These are phyloP conservation scores for Cercospora sesami DNA, from an alignment of 2,329 filamentous ascomycete genomes.

Conservation along the genomic window DNA sequence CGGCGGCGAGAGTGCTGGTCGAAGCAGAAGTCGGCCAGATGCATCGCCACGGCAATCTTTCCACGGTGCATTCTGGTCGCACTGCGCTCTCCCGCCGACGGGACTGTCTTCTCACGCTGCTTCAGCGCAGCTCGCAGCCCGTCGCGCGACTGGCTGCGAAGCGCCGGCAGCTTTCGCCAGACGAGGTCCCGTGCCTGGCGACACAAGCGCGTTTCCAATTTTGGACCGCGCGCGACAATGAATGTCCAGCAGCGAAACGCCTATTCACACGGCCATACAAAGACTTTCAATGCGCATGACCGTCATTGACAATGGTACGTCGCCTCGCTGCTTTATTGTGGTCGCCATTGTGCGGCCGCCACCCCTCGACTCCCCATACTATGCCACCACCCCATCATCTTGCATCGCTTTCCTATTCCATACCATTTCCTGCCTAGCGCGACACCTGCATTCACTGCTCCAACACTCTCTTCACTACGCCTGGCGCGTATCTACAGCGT, in stretches of 20 bases:
- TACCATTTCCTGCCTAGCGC: not conserved
- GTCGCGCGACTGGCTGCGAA: conserved; percentile 17
- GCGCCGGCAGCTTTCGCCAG: not conserved
- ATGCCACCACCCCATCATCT: conserved; percentile 2
- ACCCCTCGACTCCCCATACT: not conserved
- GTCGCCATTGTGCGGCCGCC: conserved; percentile 28
- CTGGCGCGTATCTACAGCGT: conserved; percentile 6
- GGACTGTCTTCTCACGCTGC: not conserved
- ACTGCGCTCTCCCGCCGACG: not conserved
- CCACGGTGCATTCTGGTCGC: not conserved
- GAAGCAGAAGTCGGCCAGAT: not conserved
- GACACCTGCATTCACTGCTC: conserved; percentile 9
- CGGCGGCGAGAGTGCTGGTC: not conserved
- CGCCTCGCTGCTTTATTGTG: conserved; percentile 30
- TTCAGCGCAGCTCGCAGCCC: conserved; percentile 7
- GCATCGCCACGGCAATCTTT: not conserved
- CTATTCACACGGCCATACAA: conserved; percentile 39
- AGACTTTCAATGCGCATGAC: conserved; percentile 34
- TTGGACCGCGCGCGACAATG: conserved; percentile 17
- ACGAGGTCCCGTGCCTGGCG: conserved; percentile 4
- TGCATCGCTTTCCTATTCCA: not conserved
- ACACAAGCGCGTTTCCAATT: not conserved
- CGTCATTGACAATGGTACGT: conserved; percentile 38
- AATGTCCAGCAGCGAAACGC: conserved; percentile 45
- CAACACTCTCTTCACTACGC: conserved; percentile 11